Conservation (phyloP, 2,329 filamentous ascomycete species). For the Penicillium sp. region DNA sequence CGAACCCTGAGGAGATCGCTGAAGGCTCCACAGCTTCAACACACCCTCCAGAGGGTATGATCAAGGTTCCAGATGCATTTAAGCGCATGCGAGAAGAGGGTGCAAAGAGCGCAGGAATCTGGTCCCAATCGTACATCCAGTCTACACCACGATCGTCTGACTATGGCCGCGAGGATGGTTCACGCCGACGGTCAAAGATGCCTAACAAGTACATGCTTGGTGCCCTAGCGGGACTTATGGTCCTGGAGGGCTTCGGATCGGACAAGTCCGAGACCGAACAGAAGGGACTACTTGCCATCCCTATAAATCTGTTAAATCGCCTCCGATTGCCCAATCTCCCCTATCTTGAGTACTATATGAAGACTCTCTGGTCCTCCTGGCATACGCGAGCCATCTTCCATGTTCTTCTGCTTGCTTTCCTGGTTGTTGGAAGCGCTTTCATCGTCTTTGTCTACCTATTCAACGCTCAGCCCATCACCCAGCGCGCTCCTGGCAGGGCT, state of each 20-base stretch:
- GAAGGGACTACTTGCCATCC: conserved; percentile 68
- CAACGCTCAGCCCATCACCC: conserved; percentile 59
- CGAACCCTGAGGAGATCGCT: conserved; percentile 40
- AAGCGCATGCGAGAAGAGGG: conserved; percentile 44
- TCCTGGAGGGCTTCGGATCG: conserved; percentile 77
- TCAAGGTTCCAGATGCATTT: conserved; percentile 48
- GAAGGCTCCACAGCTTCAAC: conserved; percentile 35
- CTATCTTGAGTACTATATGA: conserved; percentile 30
- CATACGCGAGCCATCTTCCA: conserved; percentile 42
- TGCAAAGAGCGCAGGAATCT: conserved; percentile 34
- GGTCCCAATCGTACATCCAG: conserved; percentile 44
- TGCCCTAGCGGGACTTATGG: conserved; percentile 87
- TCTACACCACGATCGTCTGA: conserved; percentile 26
- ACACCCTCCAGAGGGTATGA: conserved; percentile 45
- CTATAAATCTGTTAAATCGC: conserved; percentile 58
- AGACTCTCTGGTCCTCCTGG: conserved; percentile 39
- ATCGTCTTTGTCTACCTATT: conserved; percentile 59
- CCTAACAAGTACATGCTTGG: conserved; percentile 85
- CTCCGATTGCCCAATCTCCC: conserved; percentile 27
- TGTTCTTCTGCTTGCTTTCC: conserved; percentile 53
- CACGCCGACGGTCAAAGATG: conserved; percentile 53
- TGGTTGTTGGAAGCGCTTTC: conserved; percentile 59
- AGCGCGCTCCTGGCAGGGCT: conserved; percentile 45
- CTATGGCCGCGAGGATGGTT: conserved; percentile 45
- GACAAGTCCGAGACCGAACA: conserved; percentile 65